A percentile compares a stretch with the other conserved stretches of the same genome.
Conservation (phyloP, 139 green algal species). For the Desmodesmus armatus region DNA sequence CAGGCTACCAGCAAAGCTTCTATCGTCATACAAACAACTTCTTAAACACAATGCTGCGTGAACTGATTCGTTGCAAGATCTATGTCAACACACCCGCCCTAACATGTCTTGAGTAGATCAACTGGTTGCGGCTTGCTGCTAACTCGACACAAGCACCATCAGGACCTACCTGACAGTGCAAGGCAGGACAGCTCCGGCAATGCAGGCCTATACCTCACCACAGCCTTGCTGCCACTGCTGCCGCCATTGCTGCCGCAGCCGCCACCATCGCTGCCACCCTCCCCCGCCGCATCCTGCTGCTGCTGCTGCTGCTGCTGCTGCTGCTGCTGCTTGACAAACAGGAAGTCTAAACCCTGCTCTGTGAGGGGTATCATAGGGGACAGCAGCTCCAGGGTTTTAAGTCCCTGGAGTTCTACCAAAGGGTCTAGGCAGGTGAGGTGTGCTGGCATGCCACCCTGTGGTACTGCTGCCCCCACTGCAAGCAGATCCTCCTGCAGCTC, state of each 20-base stretch:
- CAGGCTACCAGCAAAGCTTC: too few relatives aligned
- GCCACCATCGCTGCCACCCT: not conserved
- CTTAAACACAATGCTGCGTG: too few relatives aligned
- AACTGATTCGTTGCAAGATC: too few relatives aligned
- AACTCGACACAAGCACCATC: too few relatives aligned
- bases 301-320: constrained; percentile 3
- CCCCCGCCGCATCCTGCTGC: not conserved
- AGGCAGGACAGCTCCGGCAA: too few relatives aligned
- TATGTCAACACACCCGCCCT: too few relatives aligned
- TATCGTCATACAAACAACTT: too few relatives aligned
- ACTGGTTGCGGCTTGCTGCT: too few relatives aligned
- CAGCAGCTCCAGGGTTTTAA: constrained; percentile 31
- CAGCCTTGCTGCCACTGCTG: not conserved
- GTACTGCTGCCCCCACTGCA: not conserved
- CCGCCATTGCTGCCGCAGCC: constrained; percentile 3
- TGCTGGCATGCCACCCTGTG: not conserved
- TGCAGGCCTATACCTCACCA: not conserved
- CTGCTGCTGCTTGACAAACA: not conserved
- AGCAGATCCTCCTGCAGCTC: not conserved
- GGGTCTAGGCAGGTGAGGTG: constrained; percentile 28
- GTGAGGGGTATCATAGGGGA: constrained; percentile 17
- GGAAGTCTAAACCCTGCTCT: not conserved
- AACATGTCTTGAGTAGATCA: too few relatives aligned
- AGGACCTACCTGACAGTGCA: too few relatives aligned
- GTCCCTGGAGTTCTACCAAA: not conserved